Conservation (phyloP, 78 protist genomes). For the Mantamonas sphyraenae region DNA sequence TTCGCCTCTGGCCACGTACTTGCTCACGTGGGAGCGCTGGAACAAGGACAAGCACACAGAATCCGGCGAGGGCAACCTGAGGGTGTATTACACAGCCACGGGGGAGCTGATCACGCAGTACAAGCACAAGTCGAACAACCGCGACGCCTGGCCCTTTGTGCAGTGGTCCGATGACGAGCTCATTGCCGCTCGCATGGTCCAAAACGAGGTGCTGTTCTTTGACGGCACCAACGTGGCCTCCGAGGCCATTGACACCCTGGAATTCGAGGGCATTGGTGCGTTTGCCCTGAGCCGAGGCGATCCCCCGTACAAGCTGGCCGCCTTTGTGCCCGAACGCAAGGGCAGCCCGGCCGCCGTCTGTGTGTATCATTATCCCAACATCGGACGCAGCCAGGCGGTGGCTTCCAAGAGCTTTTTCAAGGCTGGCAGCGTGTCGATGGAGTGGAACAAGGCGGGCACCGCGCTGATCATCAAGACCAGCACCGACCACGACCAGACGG, state of each 20-base stretch:
- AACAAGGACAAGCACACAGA: no score
- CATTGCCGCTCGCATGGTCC: not conserved
- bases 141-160: not conserved
- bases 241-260: not conserved
- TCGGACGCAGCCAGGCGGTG: not conserved
- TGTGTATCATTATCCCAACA: not conserved
- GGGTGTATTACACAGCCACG: not conserved
- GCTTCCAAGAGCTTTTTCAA: conserved; percentile 7
- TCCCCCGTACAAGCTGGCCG: conserved; percentile 12
- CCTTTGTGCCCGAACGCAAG: conserved; percentile 20
- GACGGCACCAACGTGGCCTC: not conserved
- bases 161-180: conserved; percentile 25
- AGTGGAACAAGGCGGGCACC: conserved; percentile 10
- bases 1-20: not conserved
- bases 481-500: conserved; percentile 39
- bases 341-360: not conserved
- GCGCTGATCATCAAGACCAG: not conserved
- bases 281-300: conserved; percentile 1
- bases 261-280: not conserved
- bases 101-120: not conserved
- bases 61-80: not conserved
- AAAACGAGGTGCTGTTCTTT: conserved; percentile 15
- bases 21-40: not conserved
- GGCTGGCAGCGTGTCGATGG: not conserved
- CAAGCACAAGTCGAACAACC: not conserved